Percentiles rank a stretch among this genome's conserved stretches.
phyloP scores from a whole-genome alignment of 1,139 yeast species.

The Scheffersomyces parashehatae region DNA sequence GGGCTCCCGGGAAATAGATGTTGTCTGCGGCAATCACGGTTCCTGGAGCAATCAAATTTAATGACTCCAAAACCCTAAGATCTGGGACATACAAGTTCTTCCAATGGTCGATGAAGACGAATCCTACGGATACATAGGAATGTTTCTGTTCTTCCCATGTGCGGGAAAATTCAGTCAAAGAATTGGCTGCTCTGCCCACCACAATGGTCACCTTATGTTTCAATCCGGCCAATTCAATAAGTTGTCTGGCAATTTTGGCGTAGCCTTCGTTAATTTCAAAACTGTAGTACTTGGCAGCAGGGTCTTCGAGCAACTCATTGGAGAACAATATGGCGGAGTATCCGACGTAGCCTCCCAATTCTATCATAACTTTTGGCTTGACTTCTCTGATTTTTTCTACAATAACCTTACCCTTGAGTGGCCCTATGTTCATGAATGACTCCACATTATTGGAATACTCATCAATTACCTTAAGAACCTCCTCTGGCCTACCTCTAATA shows the following conservation, averaged over 20 bases:
- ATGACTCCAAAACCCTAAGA: slow-evolving; percentile 41
- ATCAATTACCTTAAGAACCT: slow-evolving; percentile 33
- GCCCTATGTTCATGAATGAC: slow-evolving; percentile 35
- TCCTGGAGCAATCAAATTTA: slow-evolving; percentile 41
- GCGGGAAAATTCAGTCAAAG: slow-evolving; percentile 18
- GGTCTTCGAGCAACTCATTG: slow-evolving; percentile 21
- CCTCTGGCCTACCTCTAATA: slow-evolving; percentile 28
- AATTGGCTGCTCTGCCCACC: slow-evolving; percentile 36
- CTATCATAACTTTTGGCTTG: slow-evolving; percentile 37
- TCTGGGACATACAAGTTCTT: slow-evolving; percentile 43
- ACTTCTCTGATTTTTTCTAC: slow-evolving; percentile 21
- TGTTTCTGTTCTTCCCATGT: slow-evolving; percentile 20
- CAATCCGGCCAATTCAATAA: slow-evolving; percentile 41
- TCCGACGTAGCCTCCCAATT: slow-evolving; percentile 48
- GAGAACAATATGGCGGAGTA: slow-evolving; percentile 44
- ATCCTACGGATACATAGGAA: slow-evolving; percentile 24
- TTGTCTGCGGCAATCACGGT: slow-evolving; percentile 45
- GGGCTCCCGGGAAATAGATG: slow-evolving; percentile 35
- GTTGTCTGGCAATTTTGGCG: slow-evolving; percentile 31
- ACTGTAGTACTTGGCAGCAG: slow-evolving; percentile 34
- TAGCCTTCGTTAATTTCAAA: slow-evolving; percentile 36
- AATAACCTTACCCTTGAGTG: slow-evolving; percentile 32
- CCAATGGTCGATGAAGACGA: slow-evolving; percentile 45
- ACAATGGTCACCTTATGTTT: slow-evolving; percentile 31
- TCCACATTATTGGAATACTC: slow-evolving; percentile 15